Evolutionary conservation across 208 protist genomes (phyloP).

Genomic region (Porcisia hertigi): DNA sequence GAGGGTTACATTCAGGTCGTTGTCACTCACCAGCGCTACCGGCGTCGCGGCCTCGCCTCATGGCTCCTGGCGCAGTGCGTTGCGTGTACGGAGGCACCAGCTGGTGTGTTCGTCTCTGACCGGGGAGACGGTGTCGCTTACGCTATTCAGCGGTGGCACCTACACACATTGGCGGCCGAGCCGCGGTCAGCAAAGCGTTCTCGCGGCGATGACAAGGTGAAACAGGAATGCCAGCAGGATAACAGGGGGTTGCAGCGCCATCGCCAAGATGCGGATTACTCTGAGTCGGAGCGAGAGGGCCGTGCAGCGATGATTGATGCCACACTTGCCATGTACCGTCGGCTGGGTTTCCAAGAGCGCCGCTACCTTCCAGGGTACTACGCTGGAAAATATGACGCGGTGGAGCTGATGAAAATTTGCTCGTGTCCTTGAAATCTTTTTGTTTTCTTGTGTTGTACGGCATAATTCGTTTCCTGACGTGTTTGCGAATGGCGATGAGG

Average conservation of each 20-base stretch:
- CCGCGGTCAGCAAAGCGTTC: not conserved
- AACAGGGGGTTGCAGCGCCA: not conserved
- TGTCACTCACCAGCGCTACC: slow-evolving; percentile 31
- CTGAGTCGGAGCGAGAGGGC: not conserved
- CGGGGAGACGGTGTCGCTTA: not conserved
- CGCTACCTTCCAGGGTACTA: slow-evolving; percentile 64
- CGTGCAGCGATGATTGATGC: slow-evolving; percentile 1
- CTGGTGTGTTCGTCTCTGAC: slow-evolving; percentile 13
- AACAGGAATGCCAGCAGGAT: too few species aligned
- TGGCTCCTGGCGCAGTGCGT: slow-evolving; percentile 38
- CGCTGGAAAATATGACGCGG: slow-evolving; percentile 42
- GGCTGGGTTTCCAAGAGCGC: slow-evolving; percentile 50
- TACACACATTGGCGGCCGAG: slow-evolving; percentile 60
- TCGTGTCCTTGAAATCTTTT: too few species aligned
- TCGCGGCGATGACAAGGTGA: not conserved
- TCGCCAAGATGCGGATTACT: not conserved
- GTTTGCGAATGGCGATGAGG: not conserved
- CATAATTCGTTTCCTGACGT: not conserved
- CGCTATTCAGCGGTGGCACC: slow-evolving; percentile 50
- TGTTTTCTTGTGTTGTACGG: not conserved
- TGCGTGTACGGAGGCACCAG: not conserved
- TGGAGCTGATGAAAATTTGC: slow-evolving; percentile 62
- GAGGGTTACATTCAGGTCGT: slow-evolving; percentile 87
- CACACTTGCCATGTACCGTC: slow-evolving; percentile 52
- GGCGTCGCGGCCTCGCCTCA: slow-evolving; percentile 40